These are phyloP conservation scores for Coniochaeta pulveracea DNA, from an alignment of 2,329 filamentous ascomycete species.

Conservation along the genomic window DNA sequence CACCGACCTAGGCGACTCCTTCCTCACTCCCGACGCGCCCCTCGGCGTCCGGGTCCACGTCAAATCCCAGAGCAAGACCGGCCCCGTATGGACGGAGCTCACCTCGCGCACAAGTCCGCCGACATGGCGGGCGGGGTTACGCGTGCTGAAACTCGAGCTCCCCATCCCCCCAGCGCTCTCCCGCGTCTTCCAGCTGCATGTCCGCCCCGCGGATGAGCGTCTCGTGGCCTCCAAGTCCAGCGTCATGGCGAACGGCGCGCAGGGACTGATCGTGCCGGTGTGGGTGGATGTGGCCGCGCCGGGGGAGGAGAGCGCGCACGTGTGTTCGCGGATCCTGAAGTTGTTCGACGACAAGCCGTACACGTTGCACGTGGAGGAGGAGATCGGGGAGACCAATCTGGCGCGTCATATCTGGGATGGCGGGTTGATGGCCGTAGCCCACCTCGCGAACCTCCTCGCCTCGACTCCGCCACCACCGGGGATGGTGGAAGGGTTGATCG, in stretches of 20 bases:
- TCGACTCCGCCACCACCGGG: slow-evolving; percentile 6
- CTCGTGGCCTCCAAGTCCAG: slow-evolving; percentile 11
- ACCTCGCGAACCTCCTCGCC: slow-evolving; percentile 19
- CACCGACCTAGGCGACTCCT: slow-evolving; percentile 45
- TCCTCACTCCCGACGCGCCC: slow-evolving; percentile 32
- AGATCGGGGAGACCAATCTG: slow-evolving; percentile 44
- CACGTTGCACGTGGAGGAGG: slow-evolving; percentile 36
- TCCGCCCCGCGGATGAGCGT: slow-evolving; percentile 11
- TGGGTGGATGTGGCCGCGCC: slow-evolving; percentile 21
- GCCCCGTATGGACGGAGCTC: slow-evolving; percentile 7
- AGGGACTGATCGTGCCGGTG: slow-evolving; percentile 31
- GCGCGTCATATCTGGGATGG: slow-evolving; percentile 49
- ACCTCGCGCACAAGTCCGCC: slow-evolving; percentile 7
- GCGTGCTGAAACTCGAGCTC: slow-evolving; percentile 24
- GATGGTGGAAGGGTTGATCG: neutral
- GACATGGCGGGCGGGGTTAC: slow-evolving; percentile 20
- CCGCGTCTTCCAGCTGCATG: slow-evolving; percentile 11
- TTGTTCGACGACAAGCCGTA: slow-evolving; percentile 6
- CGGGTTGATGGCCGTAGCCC: slow-evolving; percentile 33
- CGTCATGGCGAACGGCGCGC: slow-evolving; percentile 12
- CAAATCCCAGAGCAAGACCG: slow-evolving; percentile 15
- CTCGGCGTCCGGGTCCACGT: slow-evolving; percentile 28
- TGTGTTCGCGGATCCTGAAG: slow-evolving; percentile 21
- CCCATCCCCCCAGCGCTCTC: slow-evolving; percentile 11
- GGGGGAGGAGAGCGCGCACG: slow-evolving; percentile 7